A percentile compares a stretch with the other conserved stretches of the same genome.
Evolutionary conservation across 257 asterid genomes (phyloP).

Genomic region (Plantago elongata): DNA sequence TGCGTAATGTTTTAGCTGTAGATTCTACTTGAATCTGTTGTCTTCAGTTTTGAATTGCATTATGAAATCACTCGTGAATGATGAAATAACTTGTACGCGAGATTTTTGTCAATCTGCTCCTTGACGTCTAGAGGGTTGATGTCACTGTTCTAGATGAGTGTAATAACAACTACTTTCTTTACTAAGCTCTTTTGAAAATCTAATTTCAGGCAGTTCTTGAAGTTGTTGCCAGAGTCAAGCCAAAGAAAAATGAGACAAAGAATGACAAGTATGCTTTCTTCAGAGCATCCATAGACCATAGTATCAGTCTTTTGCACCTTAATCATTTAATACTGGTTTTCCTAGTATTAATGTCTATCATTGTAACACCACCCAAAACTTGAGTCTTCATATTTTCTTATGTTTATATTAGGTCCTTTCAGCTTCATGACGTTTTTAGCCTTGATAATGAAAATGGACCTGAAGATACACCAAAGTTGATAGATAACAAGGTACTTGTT

Average conservation of each 20-base stretch:
- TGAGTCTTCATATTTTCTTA: conserved; percentile 26
- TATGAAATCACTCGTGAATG: not conserved
- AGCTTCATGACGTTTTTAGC: conserved; percentile 65
- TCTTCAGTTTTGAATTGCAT: conserved; percentile 8
- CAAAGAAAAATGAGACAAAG: conserved; percentile 75
- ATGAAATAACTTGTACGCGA: not conserved
- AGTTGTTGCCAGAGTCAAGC: conserved; percentile 79
- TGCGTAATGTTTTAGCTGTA: conserved; percentile 6
- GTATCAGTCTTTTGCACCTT: conserved; percentile 14
- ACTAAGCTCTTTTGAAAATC: not conserved
- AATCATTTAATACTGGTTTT: conserved; percentile 17
- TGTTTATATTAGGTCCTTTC: conserved; percentile 49
- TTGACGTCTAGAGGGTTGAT: conserved; percentile 1
- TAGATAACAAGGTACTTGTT: conserved; percentile 55
- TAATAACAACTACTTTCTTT: not conserved
- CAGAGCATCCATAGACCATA: conserved; percentile 3
- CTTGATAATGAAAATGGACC: conserved; percentile 62
- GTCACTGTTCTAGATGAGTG: not conserved
- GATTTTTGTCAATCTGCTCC: not conserved
- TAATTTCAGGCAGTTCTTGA: conserved; percentile 73
- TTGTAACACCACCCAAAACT: conserved; percentile 12
- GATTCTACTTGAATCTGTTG: conserved; percentile 13
- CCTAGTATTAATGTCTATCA: conserved; percentile 13
- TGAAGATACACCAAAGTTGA: conserved; percentile 74
- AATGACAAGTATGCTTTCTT: conserved; percentile 61